Evolutionary conservation across 495 filamentous ascomycete genomes (phyloP), one percentile per base, ranked within the genome.

Genomic region (Hypoxylon lienhwacheense): DNA sequence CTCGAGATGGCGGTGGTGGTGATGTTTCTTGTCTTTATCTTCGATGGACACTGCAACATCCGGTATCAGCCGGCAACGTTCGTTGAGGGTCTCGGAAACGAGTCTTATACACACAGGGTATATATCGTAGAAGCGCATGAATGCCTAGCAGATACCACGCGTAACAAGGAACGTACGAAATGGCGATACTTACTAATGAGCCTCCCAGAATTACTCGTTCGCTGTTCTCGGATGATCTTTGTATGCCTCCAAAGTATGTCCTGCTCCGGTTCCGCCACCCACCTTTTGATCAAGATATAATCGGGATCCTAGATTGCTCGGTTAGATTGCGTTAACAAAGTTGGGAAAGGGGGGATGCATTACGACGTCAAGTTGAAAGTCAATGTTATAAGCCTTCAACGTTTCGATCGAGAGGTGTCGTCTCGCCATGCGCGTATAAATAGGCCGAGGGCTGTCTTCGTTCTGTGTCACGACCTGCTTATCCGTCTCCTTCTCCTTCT

Each of bases 221-320:
- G 62, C 64, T 67, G 61, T 55, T 85, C 77, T 24, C 86, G 81
- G 53, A 88, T 55, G 40, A 80, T 73, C 47, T 77, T 73, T 7
- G 87, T 88, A 73, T 91, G 86, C 8, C 79, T 72, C 73, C 88
- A 91, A 39, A 91, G 81, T 39, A 83, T 69, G 35, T 86, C 78
- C 60, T 90, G 88, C 61, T 89, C 80, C 53, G 82, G 77, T 66
- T 90, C 84, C 31, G 77, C 76, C 53, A 91, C 82, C 83, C 82
- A 90, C 45, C 81, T 76, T 67, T 88, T 88, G 75, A 91, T 89
- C 47, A 91, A 69, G 46, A 91, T 76, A 55, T 83, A 90, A 44
- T 86, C 82, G 39, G 79, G 75, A 55, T 91, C 85, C 72, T 79
- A 61, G 66, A 70, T 20, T 11, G 25, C 15, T 24, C 29, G 2